Percentiles rank a stretch among this genome's conserved stretches.
These are phyloP conservation scores for Lipomyces sp. DNA, from an alignment of 805 yeast species.

Conservation along the genomic window DNA sequence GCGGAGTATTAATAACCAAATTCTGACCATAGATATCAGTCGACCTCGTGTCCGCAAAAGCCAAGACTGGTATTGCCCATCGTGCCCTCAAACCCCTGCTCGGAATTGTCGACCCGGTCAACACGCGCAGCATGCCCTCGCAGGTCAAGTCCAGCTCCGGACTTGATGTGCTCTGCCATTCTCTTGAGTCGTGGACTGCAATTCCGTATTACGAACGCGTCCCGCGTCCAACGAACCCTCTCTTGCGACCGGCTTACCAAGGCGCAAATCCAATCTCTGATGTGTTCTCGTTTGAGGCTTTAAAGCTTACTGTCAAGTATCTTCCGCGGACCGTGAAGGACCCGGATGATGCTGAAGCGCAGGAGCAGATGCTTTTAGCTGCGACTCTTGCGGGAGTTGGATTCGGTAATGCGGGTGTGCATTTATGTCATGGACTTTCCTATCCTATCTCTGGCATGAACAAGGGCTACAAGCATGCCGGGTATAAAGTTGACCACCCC, in stretches of 20 bases:
- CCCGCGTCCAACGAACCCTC: slow-evolving; percentile 41
- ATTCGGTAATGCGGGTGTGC: slow-evolving; percentile 47
- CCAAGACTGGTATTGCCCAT: slow-evolving; percentile 47
- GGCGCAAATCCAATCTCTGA: slow-evolving; percentile 49
- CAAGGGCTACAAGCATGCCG: slow-evolving; percentile 39
- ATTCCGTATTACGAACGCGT: slow-evolving; percentile 43
- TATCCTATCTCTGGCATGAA: slow-evolving; percentile 43
- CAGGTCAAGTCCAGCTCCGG: slow-evolving; percentile 45
- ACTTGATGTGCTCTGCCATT: slow-evolving; percentile 46
- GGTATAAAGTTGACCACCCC: slow-evolving; percentile 42
- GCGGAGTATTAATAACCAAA: background rate
- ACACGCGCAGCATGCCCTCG: slow-evolving; percentile 44
- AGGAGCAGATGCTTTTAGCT: slow-evolving; percentile 45
- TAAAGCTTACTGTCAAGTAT: slow-evolving; percentile 42
- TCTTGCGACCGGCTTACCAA: slow-evolving; percentile 42
- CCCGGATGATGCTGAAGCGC: slow-evolving; percentile 44
- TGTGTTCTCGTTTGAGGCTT: slow-evolving; percentile 44
- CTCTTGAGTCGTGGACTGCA: slow-evolving; percentile 47
- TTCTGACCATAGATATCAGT: slow-evolving; percentile 25
- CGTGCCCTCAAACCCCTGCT: slow-evolving; percentile 44
- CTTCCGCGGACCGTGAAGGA: slow-evolving; percentile 42
- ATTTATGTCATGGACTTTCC: slow-evolving; percentile 45
- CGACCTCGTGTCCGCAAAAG: slow-evolving; percentile 40
- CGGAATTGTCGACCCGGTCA: slow-evolving; percentile 46
- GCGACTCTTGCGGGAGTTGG: slow-evolving; percentile 48